A percentile compares a stretch with the other conserved stretches of the same genome.
phyloP scores from a whole-genome alignment of 2,329 filamentous ascomycete genomes.

The Orbilia blumenaviensis region DNA sequence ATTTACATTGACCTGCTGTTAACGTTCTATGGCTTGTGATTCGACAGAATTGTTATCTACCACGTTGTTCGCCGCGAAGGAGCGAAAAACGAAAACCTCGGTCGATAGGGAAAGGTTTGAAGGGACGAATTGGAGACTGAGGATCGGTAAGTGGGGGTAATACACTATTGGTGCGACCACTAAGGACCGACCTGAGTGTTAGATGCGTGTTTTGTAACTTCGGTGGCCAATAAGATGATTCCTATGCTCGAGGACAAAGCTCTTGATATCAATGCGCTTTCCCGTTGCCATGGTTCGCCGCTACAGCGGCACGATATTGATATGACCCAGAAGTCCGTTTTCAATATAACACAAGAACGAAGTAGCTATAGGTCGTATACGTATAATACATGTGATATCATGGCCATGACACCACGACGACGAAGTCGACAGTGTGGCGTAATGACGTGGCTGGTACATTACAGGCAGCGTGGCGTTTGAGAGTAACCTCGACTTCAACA shows the following conservation, averaged over 20 bases:
- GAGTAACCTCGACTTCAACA: not conserved
- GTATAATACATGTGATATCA: no score
- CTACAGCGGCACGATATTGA: not conserved
- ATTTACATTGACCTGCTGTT: not conserved
- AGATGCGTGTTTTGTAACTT: constrained; percentile 10
- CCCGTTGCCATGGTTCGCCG: constrained; percentile 13
- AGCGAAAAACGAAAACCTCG: not conserved
- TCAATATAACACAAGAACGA: not conserved
- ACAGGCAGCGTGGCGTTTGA: not conserved
- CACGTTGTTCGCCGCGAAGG: constrained; percentile 12
- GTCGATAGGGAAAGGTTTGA: not conserved
- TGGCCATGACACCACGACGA: no score
- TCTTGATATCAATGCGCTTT: not conserved
- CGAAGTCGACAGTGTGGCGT: not conserved
- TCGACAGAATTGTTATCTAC: constrained; percentile 20
- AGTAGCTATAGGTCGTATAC: no score
- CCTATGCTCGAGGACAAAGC: not conserved
- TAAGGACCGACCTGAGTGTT: not conserved
- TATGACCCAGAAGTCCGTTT: not conserved
- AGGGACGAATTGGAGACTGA: constrained; percentile 22
- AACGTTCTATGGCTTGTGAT: constrained; percentile 22
- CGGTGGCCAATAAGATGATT: constrained; percentile 1
- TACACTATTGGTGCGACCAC: constrained; percentile 1
- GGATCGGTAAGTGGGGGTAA: constrained; percentile 1
- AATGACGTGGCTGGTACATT: not conserved